These are phyloP conservation scores for Cercospora nicotianae DNA, from an alignment of 2,329 filamentous ascomycete species.

Conservation along the genomic window DNA sequence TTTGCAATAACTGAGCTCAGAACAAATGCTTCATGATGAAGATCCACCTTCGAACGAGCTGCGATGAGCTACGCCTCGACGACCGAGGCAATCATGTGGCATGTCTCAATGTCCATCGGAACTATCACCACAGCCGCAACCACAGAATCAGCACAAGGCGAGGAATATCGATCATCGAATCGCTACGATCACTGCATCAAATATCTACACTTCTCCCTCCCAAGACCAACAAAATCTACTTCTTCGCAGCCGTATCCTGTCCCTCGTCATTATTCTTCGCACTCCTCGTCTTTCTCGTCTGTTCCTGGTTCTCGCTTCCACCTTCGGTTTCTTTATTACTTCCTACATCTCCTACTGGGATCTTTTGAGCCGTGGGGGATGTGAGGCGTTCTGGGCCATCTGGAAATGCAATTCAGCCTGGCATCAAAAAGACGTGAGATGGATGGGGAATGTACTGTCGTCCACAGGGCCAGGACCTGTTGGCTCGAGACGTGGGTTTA, in stretches of 20 bases:
- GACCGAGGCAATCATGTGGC: too few species aligned
- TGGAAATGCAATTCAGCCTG: neutral
- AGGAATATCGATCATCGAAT: neutral
- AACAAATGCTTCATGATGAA: too few species aligned
- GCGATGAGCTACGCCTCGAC: too few species aligned
- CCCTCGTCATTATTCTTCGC: constrained; percentile 15
- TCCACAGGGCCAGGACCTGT: constrained; percentile 9
- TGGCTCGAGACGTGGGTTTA: constrained; percentile 14
- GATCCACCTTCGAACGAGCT: too few species aligned
- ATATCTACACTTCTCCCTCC: neutral
- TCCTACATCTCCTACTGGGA: constrained; percentile 11
- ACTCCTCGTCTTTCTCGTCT: constrained; percentile 13
- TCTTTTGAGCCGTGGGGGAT: neutral
- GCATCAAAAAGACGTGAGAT: neutral
- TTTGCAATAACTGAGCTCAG: too few species aligned
- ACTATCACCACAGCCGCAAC: too few species aligned
- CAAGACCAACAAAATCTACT: too few species aligned
- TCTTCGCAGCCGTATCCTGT: constrained; percentile 16
- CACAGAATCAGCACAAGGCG: too few species aligned
- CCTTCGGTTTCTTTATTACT: constrained; percentile 18
- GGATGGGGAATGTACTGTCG: neutral
- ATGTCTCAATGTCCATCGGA: too few species aligned
- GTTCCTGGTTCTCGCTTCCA: constrained; percentile 15
- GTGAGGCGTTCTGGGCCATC: neutral
- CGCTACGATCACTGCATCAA: neutral